Conservation (phyloP, 73 alveolate species). For the Symbiodinium natans region DNA sequence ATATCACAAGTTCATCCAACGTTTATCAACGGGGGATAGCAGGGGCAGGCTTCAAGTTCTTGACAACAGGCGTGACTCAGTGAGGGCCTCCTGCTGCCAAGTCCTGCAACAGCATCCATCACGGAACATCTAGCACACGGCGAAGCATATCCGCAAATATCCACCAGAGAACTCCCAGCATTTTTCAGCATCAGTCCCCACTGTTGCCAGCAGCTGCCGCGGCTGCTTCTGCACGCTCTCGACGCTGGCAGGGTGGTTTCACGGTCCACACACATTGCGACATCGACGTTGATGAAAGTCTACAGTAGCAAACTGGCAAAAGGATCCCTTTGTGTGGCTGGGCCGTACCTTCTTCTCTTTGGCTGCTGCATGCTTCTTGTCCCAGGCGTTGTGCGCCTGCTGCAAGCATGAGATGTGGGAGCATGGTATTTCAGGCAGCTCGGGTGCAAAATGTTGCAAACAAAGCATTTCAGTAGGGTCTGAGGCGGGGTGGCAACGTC, state of each 20-base stretch:
- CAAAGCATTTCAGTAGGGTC: too few relatives aligned
- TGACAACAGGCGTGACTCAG: neutral
- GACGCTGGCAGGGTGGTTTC: slow-evolving; percentile 25
- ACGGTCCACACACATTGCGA: neutral
- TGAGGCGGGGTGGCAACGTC: too few relatives aligned
- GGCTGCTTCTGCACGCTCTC: slow-evolving; percentile 54
- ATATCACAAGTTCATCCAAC: too few relatives aligned
- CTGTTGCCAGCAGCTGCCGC: slow-evolving; percentile 57
- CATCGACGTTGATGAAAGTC: neutral
- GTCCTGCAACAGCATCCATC: slow-evolving; percentile 32
- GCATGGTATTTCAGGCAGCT: too few relatives aligned
- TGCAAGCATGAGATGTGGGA: neutral
- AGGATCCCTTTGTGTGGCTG: neutral
- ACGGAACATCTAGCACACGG: too few relatives aligned
- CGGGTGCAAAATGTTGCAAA: too few relatives aligned
- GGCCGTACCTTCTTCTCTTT: slow-evolving; percentile 69
- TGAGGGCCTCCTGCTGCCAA: slow-evolving; percentile 68
- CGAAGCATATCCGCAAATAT: too few relatives aligned
- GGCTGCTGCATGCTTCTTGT: slow-evolving; percentile 71
- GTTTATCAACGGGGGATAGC: too few relatives aligned
- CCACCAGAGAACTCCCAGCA: too few relatives aligned
- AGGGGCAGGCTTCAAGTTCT: neutral
- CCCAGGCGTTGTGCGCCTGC: slow-evolving; percentile 88
- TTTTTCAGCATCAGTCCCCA: slow-evolving; percentile 2
- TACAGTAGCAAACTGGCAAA: neutral